Evolutionary conservation across 1,139 yeast species (phyloP).

Genomic region (Hanseniaspora uvarum): DNA sequence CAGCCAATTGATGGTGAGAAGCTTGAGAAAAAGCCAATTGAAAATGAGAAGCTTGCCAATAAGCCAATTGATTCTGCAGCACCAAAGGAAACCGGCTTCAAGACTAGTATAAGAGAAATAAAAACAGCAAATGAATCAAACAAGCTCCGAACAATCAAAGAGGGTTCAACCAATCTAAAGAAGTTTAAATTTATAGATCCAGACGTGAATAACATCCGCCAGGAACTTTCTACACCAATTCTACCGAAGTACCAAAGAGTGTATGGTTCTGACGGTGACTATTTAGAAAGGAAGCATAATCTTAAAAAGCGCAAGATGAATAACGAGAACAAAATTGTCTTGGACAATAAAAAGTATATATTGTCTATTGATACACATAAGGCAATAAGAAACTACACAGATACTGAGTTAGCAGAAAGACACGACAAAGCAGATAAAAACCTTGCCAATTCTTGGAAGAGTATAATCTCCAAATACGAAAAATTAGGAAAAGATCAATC

Average conservation of each 20-base stretch:
- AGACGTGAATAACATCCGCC: conserved; percentile 4
- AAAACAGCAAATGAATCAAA: background rate
- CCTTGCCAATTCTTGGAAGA: conserved; percentile 40
- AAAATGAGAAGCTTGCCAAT: background rate
- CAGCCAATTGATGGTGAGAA: background rate
- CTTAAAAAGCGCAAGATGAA: background rate
- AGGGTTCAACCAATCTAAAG: background rate
- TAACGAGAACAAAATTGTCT: conserved; percentile 4
- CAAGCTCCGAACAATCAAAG: background rate
- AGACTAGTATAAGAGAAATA: background rate
- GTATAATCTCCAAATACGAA: conserved; percentile 47
- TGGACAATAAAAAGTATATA: conserved; percentile 25
- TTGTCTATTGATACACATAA: conserved; percentile 29
- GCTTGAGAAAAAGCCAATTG: background rate
- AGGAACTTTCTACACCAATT: background rate
- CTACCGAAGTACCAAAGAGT: conserved; percentile 5
- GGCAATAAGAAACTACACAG: conserved; percentile 29
- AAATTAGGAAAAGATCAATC: conserved; percentile 36
- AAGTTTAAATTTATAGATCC: conserved; percentile 9
- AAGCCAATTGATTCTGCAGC: background rate
- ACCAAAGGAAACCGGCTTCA: background rate
- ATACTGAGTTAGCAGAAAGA: conserved; percentile 29
- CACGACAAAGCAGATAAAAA: conserved; percentile 34
- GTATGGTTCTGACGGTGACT: background rate
- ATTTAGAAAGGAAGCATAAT: background rate